phyloP scores from a whole-genome alignment of 2,329 filamentous ascomycete species.

The Chaetomium globosum region DNA sequence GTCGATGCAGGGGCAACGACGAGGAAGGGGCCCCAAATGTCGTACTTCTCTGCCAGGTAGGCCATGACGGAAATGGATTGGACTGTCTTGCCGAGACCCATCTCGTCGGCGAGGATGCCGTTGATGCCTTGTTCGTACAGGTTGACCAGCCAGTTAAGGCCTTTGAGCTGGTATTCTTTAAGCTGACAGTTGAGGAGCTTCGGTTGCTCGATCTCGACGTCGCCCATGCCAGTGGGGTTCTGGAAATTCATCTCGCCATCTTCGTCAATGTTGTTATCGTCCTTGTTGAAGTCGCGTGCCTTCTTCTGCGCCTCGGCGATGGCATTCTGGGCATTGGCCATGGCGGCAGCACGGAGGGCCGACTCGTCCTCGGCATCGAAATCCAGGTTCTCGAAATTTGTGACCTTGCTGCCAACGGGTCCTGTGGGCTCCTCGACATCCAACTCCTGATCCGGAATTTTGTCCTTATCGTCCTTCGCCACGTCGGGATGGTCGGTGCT shows the following conservation, averaged over 20 bases:
- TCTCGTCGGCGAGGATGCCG: slow-evolving; percentile 96
- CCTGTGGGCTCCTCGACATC: slow-evolving; percentile 58
- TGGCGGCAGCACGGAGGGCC: slow-evolving; percentile 76
- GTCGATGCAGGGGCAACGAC: slow-evolving; percentile 96
- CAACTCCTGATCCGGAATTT: slow-evolving; percentile 47
- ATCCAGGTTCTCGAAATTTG: slow-evolving; percentile 89
- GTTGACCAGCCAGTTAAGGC: slow-evolving; percentile 98
- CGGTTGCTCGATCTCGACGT: slow-evolving; percentile 91
- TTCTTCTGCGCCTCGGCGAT: slow-evolving; percentile 93
- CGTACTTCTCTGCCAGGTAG: slow-evolving; percentile 94
- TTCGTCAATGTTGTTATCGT: slow-evolving; percentile 68
- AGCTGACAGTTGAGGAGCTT: slow-evolving; percentile 91
- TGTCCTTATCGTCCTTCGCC: slow-evolving; percentile 55
- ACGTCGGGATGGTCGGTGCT: slow-evolving; percentile 82
- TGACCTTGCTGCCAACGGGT: slow-evolving; percentile 70
- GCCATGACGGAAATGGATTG: slow-evolving; percentile 99
- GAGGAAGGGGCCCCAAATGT: slow-evolving; percentile 96
- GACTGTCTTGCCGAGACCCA: slow-evolving; percentile 98
- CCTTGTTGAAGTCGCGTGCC: slow-evolving; percentile 88
- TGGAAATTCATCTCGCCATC: slow-evolving; percentile 99
- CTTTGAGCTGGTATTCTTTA: slow-evolving; percentile 98
- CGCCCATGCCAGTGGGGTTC: slow-evolving; percentile 92
- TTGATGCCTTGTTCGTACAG: slow-evolving; percentile 99
- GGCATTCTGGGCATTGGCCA: slow-evolving; percentile 94
- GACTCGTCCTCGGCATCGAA: slow-evolving; percentile 95